Evolutionary conservation across 2,329 filamentous ascomycete genomes (phyloP).

Genomic region (Domatiomyces catenatus): DNA sequence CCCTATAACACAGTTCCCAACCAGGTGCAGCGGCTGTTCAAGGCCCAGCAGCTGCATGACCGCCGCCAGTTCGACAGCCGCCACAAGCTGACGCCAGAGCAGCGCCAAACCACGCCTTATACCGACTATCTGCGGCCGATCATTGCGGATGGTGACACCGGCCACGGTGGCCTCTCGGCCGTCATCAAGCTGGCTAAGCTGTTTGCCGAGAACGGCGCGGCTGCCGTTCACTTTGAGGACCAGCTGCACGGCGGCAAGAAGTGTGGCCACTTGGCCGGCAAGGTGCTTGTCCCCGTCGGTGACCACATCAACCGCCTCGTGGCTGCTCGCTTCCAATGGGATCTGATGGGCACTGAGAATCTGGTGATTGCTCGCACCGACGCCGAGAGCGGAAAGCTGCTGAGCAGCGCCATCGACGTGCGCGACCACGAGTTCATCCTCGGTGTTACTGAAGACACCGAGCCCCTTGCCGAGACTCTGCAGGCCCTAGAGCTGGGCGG

Average conservation of each 20-base stretch:
- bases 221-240: conserved; percentile 93
- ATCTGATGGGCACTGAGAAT: conserved; percentile 92
- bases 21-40: conserved; percentile 89
- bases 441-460: conserved; percentile 61
- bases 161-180: conserved; percentile 77
- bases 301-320: conserved; percentile 94
- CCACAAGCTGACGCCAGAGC: conserved; percentile 57
- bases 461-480: conserved; percentile 73
- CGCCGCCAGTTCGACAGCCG: conserved; percentile 84
- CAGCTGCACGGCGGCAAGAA: conserved; percentile 97
- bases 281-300: conserved; percentile 81
- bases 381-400: conserved; percentile 78
- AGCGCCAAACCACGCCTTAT: conserved; percentile 65
- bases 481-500: conserved; percentile 78
- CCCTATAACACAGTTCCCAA: conserved; percentile 98
- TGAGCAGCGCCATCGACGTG: conserved; percentile 81
- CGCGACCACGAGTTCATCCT: conserved; percentile 96
- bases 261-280: conserved; percentile 90
- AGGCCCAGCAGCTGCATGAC: conserved; percentile 93
- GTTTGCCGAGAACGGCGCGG: conserved; percentile 92
- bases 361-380: conserved; percentile 89
- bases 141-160: conserved; percentile 89
- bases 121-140: conserved; percentile 88
- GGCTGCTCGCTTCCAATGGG: conserved; percentile 91
- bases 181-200: conserved; percentile 94